phyloP scores from a whole-genome alignment of 192 early-diverging fungal genomes.

The Coemansia biformis region DNA sequence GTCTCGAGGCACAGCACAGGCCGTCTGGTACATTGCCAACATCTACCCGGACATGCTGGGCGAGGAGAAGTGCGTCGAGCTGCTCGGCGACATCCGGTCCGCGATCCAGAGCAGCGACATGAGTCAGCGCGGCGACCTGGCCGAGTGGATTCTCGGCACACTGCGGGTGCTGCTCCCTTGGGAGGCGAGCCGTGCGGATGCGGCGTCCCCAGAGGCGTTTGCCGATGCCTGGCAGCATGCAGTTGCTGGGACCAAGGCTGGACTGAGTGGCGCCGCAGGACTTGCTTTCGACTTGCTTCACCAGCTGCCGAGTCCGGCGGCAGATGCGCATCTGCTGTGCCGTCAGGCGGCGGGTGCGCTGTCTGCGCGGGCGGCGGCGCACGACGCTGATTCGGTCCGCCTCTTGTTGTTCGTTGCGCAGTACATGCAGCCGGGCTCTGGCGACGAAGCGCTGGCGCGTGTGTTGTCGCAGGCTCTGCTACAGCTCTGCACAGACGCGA shows the following conservation, averaged over 20 bases:
- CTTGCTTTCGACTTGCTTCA: conserved; percentile 24
- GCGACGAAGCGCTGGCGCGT: conserved; percentile 7
- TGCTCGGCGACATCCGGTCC: conserved; percentile 12
- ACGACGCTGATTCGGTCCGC: conserved; percentile 10
- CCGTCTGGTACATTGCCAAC: conserved; percentile 28
- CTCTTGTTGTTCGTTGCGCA: conserved; percentile 24
- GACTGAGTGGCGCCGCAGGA: conserved; percentile 25
- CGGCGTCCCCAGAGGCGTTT: no score
- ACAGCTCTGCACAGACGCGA: conserved; percentile 24
- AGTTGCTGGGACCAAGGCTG: conserved; percentile 26
- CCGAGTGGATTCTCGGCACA: conserved; percentile 39
- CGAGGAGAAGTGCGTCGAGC: conserved; percentile 8
- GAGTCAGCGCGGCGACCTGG: conserved; percentile 20
- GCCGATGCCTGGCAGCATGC: conserved; percentile 32
- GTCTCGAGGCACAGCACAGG: conserved; percentile 36
- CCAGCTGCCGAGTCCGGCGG: background rate
- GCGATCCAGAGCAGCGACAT: conserved; percentile 26
- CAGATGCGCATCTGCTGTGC: conserved; percentile 16
- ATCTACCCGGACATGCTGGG: conserved; percentile 24
- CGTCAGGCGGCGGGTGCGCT: conserved; percentile 32
- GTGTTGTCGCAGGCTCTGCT: conserved; percentile 4
- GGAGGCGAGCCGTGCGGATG: background rate
- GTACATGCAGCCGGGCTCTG: conserved; percentile 9
- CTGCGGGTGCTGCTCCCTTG: conserved; percentile 9
- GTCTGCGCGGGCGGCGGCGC: conserved; percentile 2